These are phyloP conservation scores for Mucor irregularis DNA, from an alignment of 371 early-diverging fungal species.

Conservation along the genomic window DNA sequence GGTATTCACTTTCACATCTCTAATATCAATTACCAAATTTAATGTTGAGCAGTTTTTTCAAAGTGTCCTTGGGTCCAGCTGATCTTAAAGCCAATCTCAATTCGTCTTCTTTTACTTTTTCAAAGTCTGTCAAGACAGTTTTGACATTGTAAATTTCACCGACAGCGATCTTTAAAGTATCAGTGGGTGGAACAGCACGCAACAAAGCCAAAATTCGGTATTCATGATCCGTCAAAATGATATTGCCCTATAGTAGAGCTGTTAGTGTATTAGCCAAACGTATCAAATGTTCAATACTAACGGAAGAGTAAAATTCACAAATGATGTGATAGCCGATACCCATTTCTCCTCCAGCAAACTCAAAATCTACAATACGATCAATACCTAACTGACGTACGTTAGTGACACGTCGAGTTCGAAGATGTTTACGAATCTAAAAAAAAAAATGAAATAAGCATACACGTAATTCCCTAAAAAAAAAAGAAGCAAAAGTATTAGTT, in stretches of 20 bases:
- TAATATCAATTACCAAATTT: conserved; percentile 64
- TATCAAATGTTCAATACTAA: conserved; percentile 28
- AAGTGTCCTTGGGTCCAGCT: conserved; percentile 71
- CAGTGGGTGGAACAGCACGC: conserved; percentile 84
- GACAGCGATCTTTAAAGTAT: conserved; percentile 73
- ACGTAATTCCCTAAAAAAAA: background rate
- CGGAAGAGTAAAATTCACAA: conserved; percentile 91
- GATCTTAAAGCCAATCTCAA: conserved; percentile 53
- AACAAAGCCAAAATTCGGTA: conserved; percentile 84
- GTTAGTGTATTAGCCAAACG: too few species aligned
- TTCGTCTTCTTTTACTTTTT: conserved; percentile 57
- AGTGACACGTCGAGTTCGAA: conserved; percentile 81
- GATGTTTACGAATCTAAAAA: conserved; percentile 82
- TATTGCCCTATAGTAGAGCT: conserved; percentile 90
- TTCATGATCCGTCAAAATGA: conserved; percentile 91
- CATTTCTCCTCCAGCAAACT: conserved; percentile 75
- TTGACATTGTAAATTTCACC: conserved; percentile 75
- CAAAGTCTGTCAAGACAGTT: conserved; percentile 57
- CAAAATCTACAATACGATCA: conserved; percentile 93
- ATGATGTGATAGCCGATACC: conserved; percentile 86
- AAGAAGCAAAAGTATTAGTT: background rate
- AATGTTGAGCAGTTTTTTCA: conserved; percentile 79
- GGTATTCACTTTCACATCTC: too few species aligned
- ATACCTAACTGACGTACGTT: conserved; percentile 85
- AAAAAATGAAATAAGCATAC: background rate